These are phyloP conservation scores for Oryza meridionalis DNA, from an alignment of 176 grass and related monocot species.

Conservation along the genomic window DNA sequence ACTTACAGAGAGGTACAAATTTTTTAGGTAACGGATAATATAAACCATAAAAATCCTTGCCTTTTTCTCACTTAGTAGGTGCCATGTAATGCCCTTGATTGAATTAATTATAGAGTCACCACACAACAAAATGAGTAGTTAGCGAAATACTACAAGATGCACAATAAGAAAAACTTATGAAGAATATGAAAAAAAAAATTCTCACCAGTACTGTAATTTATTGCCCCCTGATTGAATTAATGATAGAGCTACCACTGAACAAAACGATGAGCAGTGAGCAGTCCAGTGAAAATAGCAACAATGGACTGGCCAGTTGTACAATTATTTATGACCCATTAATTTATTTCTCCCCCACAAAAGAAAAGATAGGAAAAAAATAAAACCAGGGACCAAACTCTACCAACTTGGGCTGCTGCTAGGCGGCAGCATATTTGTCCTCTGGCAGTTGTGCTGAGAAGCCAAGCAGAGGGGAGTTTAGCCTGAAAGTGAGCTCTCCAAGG, in stretches of 20 bases:
- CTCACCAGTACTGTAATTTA: background rate
- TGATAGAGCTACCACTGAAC: conserved; percentile 17
- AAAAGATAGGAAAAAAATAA: background rate
- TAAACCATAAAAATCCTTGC: background rate
- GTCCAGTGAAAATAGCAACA: background rate
- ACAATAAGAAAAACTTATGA: background rate
- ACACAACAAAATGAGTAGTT: background rate
- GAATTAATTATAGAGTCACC: background rate
- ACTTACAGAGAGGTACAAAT: too few species aligned
- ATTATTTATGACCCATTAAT: conserved; percentile 25
- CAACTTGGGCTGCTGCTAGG: conserved; percentile 18
- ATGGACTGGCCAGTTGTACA: conserved; percentile 22
- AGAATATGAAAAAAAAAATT: background rate
- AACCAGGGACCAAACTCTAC: background rate
- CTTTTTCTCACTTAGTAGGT: background rate
- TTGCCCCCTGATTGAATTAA: background rate
- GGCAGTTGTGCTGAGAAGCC: conserved; percentile 10
- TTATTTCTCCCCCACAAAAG: background rate
- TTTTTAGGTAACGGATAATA: background rate
- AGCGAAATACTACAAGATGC: too few species aligned
- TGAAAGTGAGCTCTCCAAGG: conserved; percentile 42
- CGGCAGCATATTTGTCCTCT: conserved; percentile 24
- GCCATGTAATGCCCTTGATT: background rate
- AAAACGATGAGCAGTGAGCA: background rate
- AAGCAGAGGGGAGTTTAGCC: conserved; percentile 27